Conservation (phyloP, 495 filamentous ascomycete species). For the Aspergillus ostianus region DNA sequence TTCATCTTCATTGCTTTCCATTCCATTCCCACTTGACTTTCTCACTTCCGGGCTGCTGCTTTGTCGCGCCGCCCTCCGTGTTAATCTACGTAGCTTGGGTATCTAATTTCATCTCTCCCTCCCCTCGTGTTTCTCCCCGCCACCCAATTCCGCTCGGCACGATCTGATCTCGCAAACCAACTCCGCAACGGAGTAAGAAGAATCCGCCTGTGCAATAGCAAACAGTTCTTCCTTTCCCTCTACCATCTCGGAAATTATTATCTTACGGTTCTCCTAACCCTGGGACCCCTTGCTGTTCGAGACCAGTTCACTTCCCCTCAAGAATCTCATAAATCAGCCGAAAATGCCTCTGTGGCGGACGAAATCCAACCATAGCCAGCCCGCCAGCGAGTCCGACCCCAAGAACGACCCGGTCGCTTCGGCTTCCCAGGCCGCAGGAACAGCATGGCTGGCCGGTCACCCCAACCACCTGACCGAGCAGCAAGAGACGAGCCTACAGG, state of each 20-base stretch:
- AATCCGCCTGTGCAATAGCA: not conserved
- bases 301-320: not conserved
- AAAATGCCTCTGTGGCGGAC: conserved; percentile 37
- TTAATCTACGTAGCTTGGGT: not conserved
- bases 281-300: not conserved
- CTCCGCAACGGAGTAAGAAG: conserved; percentile 3
- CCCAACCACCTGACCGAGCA: conserved; percentile 67
- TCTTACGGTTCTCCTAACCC: not conserved
- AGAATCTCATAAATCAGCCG: conserved; percentile 1
- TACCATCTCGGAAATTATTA: not conserved
- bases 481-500: conserved; percentile 61
- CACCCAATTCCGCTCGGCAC: not conserved
- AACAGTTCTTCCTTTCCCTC: not conserved
- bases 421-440: conserved; percentile 40
- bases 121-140: not conserved
- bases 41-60: not conserved
- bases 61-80: not conserved
- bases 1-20: not conserved
- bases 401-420: conserved; percentile 44
- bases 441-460: conserved; percentile 59
- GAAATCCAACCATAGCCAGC: conserved; percentile 34
- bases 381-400: conserved; percentile 28
- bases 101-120: not conserved
- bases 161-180: not conserved
- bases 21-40: not conserved